Conservation (phyloP, 1,139 yeast genomes). For the Wickerhamiella infanticola region DNA sequence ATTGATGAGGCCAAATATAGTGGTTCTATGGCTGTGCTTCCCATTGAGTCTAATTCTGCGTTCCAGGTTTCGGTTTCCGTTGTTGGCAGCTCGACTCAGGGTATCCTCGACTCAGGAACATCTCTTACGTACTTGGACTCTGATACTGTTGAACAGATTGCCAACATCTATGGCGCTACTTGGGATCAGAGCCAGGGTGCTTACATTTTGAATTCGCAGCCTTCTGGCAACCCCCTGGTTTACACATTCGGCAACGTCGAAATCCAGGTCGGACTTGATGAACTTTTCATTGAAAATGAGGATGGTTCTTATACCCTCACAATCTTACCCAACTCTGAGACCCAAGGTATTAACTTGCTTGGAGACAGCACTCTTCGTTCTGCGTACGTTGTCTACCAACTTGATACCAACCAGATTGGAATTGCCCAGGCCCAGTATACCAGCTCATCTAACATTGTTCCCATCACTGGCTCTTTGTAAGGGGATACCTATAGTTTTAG, state of each 20-base stretch:
- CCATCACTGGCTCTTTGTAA: slow-evolving; percentile 2
- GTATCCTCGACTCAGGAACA: slow-evolving; percentile 26
- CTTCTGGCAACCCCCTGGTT: slow-evolving; percentile 13
- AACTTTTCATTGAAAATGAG: slow-evolving; percentile 17
- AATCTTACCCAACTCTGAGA: slow-evolving; percentile 7
- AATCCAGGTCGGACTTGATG: slow-evolving; percentile 29
- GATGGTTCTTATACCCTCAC: slow-evolving; percentile 6
- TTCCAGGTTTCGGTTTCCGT: slow-evolving; percentile 9
- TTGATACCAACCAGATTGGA: slow-evolving; percentile 45
- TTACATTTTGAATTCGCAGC: neutral
- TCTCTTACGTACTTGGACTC: slow-evolving; percentile 19
- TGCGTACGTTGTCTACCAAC: slow-evolving; percentile 65
- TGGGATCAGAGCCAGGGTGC: slow-evolving; percentile 2
- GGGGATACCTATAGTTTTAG: neutral
- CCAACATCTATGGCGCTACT: slow-evolving; percentile 7
- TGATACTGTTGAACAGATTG: slow-evolving; percentile 3
- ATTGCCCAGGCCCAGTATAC: slow-evolving; percentile 41
- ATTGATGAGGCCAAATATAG: slow-evolving; percentile 36
- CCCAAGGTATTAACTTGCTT: slow-evolving; percentile 23
- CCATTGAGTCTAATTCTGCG: slow-evolving; percentile 9
- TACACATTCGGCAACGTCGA: slow-evolving; percentile 29
- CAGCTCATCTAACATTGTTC: slow-evolving; percentile 5
- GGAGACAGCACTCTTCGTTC: slow-evolving; percentile 66
- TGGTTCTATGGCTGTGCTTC: slow-evolving; percentile 28
- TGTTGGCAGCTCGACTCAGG: slow-evolving; percentile 3